phyloP scores from a whole-genome alignment of 108 stramenopile genomes.

The Heterococcus sp. region DNA sequence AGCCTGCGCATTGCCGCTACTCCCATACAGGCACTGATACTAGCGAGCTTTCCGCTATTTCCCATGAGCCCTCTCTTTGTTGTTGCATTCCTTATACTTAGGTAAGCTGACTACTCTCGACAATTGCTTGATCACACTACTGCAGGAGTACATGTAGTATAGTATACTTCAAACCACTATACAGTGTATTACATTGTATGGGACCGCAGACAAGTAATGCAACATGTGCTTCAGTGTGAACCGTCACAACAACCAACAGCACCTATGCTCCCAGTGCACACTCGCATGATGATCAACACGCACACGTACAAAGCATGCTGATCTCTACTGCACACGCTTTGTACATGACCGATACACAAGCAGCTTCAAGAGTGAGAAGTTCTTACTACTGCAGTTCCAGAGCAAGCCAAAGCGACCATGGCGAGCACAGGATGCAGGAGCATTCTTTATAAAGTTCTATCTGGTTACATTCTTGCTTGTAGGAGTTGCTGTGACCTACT shows the following conservation, averaged over 20 bases:
- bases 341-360: background rate
- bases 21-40: conserved; percentile 22
- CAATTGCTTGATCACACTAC: background rate
- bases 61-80: conserved; percentile 45
- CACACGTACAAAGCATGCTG: background rate
- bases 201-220: background rate
- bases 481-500: conserved; percentile 23
- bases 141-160: background rate
- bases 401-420: conserved; percentile 51
- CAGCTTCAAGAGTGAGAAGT: background rate
- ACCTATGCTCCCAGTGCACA: too few species aligned
- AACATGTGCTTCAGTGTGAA: background rate
- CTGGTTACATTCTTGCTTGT: conserved; percentile 41
- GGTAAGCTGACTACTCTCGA: too few species aligned
- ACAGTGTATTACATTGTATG: too few species aligned
- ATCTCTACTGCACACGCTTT: background rate
- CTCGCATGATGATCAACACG: background rate
- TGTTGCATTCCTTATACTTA: too few species aligned
- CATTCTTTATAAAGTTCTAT: conserved; percentile 58
- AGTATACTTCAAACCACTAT: too few species aligned
- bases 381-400: conserved; percentile 6
- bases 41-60: conserved; percentile 41
- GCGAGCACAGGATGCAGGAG: conserved; percentile 44
- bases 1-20: background rate
- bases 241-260: background rate